phyloP scores from a whole-genome alignment of 352 stramenopile genomes.

The Pythium phragmitis region DNA sequence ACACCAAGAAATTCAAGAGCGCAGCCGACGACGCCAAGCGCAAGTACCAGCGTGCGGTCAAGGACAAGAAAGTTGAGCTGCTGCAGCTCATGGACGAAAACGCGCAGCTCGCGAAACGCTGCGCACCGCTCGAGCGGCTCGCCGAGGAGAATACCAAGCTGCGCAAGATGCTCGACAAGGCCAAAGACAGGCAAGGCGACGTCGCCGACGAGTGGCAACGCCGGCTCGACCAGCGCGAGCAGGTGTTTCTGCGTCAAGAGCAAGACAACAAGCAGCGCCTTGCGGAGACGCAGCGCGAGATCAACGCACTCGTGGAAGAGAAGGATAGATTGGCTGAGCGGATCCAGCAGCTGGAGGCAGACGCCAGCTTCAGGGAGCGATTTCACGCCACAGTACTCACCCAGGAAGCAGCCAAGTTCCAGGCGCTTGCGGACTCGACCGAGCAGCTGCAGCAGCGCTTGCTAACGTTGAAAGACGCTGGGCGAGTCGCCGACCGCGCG shows the following conservation, averaged over 20 bases:
- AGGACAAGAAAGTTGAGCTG: slow-evolving; percentile 57
- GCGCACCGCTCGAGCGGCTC: slow-evolving; percentile 35
- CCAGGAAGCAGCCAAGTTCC: slow-evolving; percentile 25
- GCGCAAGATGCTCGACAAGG: slow-evolving; percentile 47
- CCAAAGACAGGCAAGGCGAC: slow-evolving; percentile 41
- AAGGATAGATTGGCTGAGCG: slow-evolving; percentile 25
- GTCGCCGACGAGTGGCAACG: slow-evolving; percentile 37
- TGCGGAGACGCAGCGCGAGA: slow-evolving; percentile 26
- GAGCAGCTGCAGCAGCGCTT: slow-evolving; percentile 40
- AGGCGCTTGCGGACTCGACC: slow-evolving; percentile 29
- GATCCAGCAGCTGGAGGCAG: slow-evolving; percentile 10
- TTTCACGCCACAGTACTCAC: slow-evolving; percentile 15
- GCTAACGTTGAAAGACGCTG: slow-evolving; percentile 27
- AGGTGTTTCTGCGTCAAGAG: slow-evolving; percentile 58
- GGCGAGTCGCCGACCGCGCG: slow-evolving; percentile 31
- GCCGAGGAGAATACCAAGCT: slow-evolving; percentile 50
- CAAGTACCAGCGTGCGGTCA: slow-evolving; percentile 24
- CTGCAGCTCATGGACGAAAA: slow-evolving; percentile 53
- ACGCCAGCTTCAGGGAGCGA: slow-evolving; percentile 22
- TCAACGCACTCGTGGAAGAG: slow-evolving; percentile 30
- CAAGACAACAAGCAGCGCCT: slow-evolving; percentile 43
- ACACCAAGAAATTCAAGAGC: slow-evolving; percentile 31
- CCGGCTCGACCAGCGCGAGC: slow-evolving; percentile 38
- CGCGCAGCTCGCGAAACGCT: slow-evolving; percentile 32
- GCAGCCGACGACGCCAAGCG: slow-evolving; percentile 27